Evolutionary conservation across 495 filamentous ascomycete species (phyloP), one percentile per base, ranked within the genome.

Genomic region (Aspergillus bertholletiae): DNA sequence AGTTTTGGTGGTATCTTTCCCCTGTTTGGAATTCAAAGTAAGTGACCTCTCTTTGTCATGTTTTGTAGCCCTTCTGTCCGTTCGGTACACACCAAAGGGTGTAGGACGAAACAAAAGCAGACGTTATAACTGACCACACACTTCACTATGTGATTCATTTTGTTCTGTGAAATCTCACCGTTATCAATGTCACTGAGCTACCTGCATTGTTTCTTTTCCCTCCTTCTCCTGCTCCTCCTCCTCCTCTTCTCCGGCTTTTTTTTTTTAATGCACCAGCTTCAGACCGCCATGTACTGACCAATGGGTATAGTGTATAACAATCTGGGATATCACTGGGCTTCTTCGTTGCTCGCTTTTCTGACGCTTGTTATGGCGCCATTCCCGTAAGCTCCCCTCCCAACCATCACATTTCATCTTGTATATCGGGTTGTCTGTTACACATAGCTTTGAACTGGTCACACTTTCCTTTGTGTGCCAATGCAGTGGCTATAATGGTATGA

Each of bases 1-100:
- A 79, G 71, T 54, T 97, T 97, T 76, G 93, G 86, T 55, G 92
- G 90, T 64, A 84, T 84, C 60, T 92, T 86, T 58, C 80, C 86
- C 22, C 68, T 89, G 22, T 89, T 90, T 68, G 84, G 84, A 11
- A 78, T 84, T 6, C 84, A 87, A 63, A 84, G 83, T 87, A 75
- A 74, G 84, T 76, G 49, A 55, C 54, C 28, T 9, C 44, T 28
- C 26, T 40, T 22, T 37, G 12, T 35, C 28, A 27, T 45, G 22
- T 6, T 54, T n/a, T 17, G 56, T 39, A 22, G 45, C 43, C 57
- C 51, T 56, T 37, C 7, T 43, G 18, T 22, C 18, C 39, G 12
- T 8, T 13, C 37, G 18, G 5, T 17, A 3, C 2, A 18, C n/a
- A 18, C 7, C 3, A 32, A 11, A 32, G 30, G 30, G 8, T 9